Conservation (phyloP, 1,284 basidiomycete species). For the Xerocomus nothofagi region DNA sequence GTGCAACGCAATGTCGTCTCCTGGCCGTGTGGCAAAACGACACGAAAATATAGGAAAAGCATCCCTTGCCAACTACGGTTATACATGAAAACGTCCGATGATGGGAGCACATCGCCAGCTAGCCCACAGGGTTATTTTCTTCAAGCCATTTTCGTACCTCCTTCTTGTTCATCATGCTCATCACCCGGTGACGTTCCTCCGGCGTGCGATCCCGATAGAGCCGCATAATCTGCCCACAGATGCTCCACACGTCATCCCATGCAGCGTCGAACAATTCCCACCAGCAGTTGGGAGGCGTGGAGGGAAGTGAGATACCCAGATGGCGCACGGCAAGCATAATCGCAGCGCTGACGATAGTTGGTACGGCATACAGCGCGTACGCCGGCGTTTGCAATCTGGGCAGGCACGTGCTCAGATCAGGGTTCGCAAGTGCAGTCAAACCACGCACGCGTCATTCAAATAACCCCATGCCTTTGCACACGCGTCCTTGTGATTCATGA, state of each 20-base stretch:
- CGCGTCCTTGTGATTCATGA: slow-evolving; percentile 70
- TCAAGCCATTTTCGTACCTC: slow-evolving; percentile 77
- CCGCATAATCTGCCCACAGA: slow-evolving; percentile 78
- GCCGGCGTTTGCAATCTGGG: slow-evolving; percentile 85
- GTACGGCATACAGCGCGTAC: slow-evolving; percentile 84
- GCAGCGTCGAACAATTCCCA: slow-evolving; percentile 87
- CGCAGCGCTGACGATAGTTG: slow-evolving; percentile 84
- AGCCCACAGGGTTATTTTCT: slow-evolving; percentile 32
- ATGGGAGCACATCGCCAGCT: slow-evolving; percentile 8
- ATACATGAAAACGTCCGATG: background rate
- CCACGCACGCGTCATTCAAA: slow-evolving; percentile 82
- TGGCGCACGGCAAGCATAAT: slow-evolving; percentile 77
- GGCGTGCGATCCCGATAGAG: slow-evolving; percentile 59
- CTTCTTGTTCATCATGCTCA: slow-evolving; percentile 64
- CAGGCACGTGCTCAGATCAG: background rate
- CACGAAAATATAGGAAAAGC: background rate
- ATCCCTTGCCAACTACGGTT: background rate
- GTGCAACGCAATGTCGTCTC: background rate
- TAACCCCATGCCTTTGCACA: slow-evolving; percentile 85
- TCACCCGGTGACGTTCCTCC: slow-evolving; percentile 40
- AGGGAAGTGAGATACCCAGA: slow-evolving; percentile 70
- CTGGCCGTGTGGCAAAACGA: background rate
- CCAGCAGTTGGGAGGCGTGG: slow-evolving; percentile 69
- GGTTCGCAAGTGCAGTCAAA: background rate
- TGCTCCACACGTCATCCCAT: slow-evolving; percentile 82